phyloP scores from a whole-genome alignment of 768 basidiomycete species.

The Gyrodon lividus region DNA sequence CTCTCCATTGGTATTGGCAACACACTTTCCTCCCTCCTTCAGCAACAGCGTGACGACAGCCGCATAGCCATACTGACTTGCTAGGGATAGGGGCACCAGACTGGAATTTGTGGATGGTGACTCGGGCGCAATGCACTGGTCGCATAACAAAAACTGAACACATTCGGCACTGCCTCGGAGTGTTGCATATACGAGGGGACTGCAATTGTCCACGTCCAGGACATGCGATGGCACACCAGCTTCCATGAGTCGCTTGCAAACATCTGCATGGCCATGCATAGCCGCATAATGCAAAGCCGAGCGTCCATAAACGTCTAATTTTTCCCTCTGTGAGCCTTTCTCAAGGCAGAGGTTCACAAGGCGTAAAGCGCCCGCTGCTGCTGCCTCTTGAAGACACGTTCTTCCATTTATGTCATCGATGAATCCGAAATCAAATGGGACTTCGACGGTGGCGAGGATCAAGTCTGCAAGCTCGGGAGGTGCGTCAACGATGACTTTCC shows the following conservation, averaged over 20 bases:
- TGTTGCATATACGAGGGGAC: conserved; percentile 91
- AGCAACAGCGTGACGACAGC: conserved; percentile 80
- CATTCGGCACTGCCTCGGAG: conserved; percentile 81
- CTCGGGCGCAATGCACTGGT: conserved; percentile 64
- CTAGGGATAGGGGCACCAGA: conserved; percentile 84
- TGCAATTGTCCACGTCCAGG: conserved; percentile 92
- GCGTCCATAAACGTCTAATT: conserved; percentile 86
- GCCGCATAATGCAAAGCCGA: conserved; percentile 94
- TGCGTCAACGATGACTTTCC: conserved; percentile 88
- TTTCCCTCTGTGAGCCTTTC: conserved; percentile 66
- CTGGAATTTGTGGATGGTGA: conserved; percentile 59
- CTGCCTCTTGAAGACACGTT: conserved; percentile 90
- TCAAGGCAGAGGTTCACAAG: conserved; percentile 81
- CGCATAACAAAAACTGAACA: conserved; percentile 76
- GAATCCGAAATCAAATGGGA: conserved; percentile 85
- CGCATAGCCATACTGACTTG: conserved; percentile 86
- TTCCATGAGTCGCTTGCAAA: conserved; percentile 76
- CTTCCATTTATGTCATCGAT: conserved; percentile 97
- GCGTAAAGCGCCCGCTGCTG: conserved; percentile 76
- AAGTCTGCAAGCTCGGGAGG: conserved; percentile 69
- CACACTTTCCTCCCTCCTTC: conserved; percentile 68
- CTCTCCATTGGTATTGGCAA: conserved; percentile 93
- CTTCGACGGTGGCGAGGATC: conserved; percentile 63
- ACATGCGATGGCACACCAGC: conserved; percentile 63
- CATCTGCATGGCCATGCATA: conserved; percentile 80